A percentile compares a stretch with the other conserved stretches of the same genome.
Evolutionary conservation across 148 eudicot genomes (phyloP).

Genomic region (Rhododendron williamsianum): DNA sequence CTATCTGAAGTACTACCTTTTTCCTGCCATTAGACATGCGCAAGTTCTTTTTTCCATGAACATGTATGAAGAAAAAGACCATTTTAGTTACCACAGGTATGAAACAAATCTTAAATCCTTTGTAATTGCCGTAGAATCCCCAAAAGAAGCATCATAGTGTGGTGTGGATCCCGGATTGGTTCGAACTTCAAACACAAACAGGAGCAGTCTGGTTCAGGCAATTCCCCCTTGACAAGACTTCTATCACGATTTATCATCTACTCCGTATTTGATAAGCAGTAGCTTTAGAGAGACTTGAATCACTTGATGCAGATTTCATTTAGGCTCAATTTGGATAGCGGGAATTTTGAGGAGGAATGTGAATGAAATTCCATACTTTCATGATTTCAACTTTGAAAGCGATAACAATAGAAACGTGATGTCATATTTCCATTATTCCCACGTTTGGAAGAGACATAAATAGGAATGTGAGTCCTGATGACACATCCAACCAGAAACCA

Average conservation of each 20-base stretch:
- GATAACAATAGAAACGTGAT: no score
- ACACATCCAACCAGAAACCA: no score
- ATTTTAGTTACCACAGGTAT: neutral
- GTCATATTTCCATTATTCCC: no score
- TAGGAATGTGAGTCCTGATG: no score
- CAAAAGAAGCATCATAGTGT: constrained; percentile 27
- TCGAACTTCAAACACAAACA: constrained; percentile 88
- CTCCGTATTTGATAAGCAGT: constrained; percentile 46
- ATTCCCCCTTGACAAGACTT: constrained; percentile 58
- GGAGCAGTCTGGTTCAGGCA: constrained; percentile 76
- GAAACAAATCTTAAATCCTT: neutral
- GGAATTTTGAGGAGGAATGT: no score
- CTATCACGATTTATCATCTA: constrained; percentile 81
- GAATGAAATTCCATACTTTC: no score
- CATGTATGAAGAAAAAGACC: neutral
- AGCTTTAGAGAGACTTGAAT: constrained; percentile 38
- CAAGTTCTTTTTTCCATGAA: neutral
- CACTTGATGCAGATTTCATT: constrained; percentile 84
- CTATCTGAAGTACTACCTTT: neutral
- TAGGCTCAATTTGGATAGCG: no score
- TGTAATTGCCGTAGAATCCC: no score
- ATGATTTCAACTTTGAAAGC: no score
- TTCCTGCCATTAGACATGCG: neutral
- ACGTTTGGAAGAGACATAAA: no score
- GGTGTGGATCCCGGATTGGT: constrained; percentile 43